Conservation (phyloP, 345 rosid species). For the Passiflora organensis region DNA sequence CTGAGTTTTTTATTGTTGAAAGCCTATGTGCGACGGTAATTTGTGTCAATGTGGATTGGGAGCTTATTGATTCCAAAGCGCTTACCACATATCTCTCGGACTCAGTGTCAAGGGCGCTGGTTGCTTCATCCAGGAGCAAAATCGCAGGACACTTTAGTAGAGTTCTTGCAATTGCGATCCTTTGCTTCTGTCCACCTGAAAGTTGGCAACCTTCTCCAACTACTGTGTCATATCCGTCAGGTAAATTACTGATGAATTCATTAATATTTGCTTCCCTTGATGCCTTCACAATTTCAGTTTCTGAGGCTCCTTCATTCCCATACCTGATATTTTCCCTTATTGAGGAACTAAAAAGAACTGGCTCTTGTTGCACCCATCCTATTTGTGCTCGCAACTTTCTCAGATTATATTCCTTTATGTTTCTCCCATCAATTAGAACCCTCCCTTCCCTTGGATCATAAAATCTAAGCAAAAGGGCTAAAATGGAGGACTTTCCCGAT, state of each 20-base stretch:
- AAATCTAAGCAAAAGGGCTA: slow-evolving; percentile 50
- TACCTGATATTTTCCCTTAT: slow-evolving; percentile 44
- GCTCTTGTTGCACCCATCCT: slow-evolving; percentile 56
- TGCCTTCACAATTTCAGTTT: slow-evolving; percentile 44
- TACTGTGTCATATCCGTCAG: slow-evolving; percentile 45
- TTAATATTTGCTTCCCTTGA: slow-evolving; percentile 50
- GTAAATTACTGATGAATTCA: slow-evolving; percentile 44
- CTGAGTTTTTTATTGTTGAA: slow-evolving; percentile 64
- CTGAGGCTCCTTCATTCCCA: slow-evolving; percentile 39
- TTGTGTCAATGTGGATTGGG: slow-evolving; percentile 36
- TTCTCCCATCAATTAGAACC: slow-evolving; percentile 35
- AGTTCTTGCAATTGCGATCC: slow-evolving; percentile 55
- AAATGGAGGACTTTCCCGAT: slow-evolving; percentile 57
- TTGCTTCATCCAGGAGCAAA: slow-evolving; percentile 78
- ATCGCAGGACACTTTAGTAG: slow-evolving; percentile 51
- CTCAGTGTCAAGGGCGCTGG: slow-evolving; percentile 77
- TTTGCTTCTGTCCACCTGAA: slow-evolving; percentile 64
- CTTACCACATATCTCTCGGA: slow-evolving; percentile 56
- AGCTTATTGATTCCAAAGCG: slow-evolving; percentile 50
- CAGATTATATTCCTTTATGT: slow-evolving; percentile 37
- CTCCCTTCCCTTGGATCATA: slow-evolving; percentile 39
- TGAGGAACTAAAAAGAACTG: slow-evolving; percentile 47
- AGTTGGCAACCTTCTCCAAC: slow-evolving; percentile 69
- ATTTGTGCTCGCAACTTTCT: slow-evolving; percentile 40
- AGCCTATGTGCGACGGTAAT: slow-evolving; percentile 78